Conservation (phyloP, 768 basidiomycete species). For the Lactarius deliciosus region DNA sequence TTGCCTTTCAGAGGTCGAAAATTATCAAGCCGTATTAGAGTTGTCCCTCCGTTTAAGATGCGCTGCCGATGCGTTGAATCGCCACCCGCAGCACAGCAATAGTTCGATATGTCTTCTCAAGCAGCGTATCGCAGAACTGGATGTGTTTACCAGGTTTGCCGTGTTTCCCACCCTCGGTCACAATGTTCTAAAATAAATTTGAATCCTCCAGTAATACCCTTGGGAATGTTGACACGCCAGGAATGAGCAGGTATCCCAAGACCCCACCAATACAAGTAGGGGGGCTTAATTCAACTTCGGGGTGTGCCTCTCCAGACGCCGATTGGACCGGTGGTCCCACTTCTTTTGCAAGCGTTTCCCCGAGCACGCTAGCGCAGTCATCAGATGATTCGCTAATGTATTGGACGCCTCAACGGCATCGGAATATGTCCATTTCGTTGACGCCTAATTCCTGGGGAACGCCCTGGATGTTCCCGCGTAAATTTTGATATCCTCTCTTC, state of each 20-base stretch:
- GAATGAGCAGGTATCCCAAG: background rate
- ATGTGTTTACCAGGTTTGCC: conserved; percentile 53
- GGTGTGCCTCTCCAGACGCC: background rate
- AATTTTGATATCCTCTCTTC: background rate
- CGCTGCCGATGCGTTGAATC: conserved; percentile 54
- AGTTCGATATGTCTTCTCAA: conserved; percentile 39
- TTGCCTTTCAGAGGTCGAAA: conserved; percentile 54
- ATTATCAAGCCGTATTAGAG: conserved; percentile 61
- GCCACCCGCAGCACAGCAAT: conserved; percentile 43
- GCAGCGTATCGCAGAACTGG: conserved; percentile 51
- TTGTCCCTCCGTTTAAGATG: conserved; percentile 63
- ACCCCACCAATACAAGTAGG: background rate
- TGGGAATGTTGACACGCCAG: conserved; percentile 3
- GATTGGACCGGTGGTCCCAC: background rate
- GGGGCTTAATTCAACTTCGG: background rate
- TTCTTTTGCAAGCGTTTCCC: background rate
- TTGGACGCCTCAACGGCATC: conserved; percentile 52
- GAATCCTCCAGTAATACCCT: conserved; percentile 1
- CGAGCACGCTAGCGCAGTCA: conserved; percentile 25
- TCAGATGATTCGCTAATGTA: conserved; percentile 61
- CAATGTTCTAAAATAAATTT: conserved; percentile 1
- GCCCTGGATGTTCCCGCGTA: background rate
- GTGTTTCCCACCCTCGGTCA: background rate
- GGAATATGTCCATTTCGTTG: background rate
- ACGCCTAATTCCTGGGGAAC: conserved; percentile 9